Conservation (phyloP, 1,139 yeast genomes). For the Sugiyamaella grinbergsii region DNA sequence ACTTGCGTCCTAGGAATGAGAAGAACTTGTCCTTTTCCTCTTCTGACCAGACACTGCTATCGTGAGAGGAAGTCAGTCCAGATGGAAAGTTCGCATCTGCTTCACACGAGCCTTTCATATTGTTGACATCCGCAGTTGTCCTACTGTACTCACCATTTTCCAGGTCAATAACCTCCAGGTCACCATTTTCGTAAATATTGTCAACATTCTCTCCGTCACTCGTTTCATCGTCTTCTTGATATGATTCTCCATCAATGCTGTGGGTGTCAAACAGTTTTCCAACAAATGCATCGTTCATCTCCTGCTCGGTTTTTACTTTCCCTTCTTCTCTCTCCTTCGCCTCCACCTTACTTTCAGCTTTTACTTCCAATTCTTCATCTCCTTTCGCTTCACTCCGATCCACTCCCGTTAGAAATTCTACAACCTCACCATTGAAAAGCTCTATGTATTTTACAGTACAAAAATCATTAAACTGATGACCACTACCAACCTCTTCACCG, state of each 20-base stretch:
- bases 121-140: too few species aligned
- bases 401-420: conserved; percentile 28
- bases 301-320: too few species aligned
- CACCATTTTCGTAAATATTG: too few species aligned
- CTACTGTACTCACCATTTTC: conserved; percentile 11
- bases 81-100: too few species aligned
- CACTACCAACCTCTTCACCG: neutral
- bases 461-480: neutral
- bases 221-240: too few species aligned
- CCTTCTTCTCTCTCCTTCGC: neutral
- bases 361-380: neutral
- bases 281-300: too few species aligned
- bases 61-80: neutral
- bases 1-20: conserved; percentile 48
- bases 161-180: conserved; percentile 7
- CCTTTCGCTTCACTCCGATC: neutral
- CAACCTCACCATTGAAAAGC: conserved; percentile 27
- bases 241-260: too few species aligned
- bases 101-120: too few species aligned
- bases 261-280: too few species aligned
- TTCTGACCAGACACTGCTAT: conserved; percentile 46
- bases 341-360: neutral
- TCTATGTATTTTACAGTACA: conserved; percentile 20
- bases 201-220: too few species aligned
- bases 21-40: conserved; percentile 50